Percentiles rank a stretch among this genome's conserved stretches.
phyloP scores from a whole-genome alignment of 1,284 basidiomycete species.

The Grifola frondosa region DNA sequence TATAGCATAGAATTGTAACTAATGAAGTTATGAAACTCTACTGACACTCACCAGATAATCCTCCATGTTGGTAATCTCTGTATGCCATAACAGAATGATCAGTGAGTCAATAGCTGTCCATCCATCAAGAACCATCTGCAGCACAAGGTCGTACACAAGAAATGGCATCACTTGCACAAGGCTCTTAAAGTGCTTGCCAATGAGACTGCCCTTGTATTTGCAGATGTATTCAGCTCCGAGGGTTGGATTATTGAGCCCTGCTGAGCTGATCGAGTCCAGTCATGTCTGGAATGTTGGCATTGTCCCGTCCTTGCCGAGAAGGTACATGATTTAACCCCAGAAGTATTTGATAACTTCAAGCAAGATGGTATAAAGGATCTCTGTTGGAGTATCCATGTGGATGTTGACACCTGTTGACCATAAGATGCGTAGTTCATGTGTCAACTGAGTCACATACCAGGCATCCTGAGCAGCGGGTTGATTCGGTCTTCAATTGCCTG shows the following conservation, averaged over 20 bases:
- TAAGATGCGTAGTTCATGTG: background rate
- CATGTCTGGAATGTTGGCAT: conserved; percentile 2
- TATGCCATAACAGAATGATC: conserved; percentile 26
- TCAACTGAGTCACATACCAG: conserved; percentile 1
- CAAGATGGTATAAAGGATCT: conserved; percentile 33
- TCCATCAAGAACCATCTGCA: conserved; percentile 13
- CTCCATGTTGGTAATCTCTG: conserved; percentile 21
- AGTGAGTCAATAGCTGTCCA: conserved; percentile 25
- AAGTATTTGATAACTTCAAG: conserved; percentile 35
- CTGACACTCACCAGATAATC: conserved; percentile 24
- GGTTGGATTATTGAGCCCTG: conserved; percentile 13
- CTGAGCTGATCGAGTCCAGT: conserved; percentile 9
- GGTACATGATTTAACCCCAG: conserved; percentile 24
- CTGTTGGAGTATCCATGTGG: conserved; percentile 30
- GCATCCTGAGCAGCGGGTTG: conserved; percentile 9
- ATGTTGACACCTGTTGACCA: conserved; percentile 13
- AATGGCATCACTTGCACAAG: conserved; percentile 28
- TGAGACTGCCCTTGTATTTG: conserved; percentile 23
- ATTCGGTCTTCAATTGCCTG: conserved; percentile 15
- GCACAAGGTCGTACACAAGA: conserved; percentile 24
- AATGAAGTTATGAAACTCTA: no score
- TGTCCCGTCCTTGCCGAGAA: background rate
- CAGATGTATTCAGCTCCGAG: conserved; percentile 21
- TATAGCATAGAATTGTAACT: no score
- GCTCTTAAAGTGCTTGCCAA: conserved; percentile 31